phyloP scores from a whole-genome alignment of 129 eudicot genomes.

The Erigeron canadensis region DNA sequence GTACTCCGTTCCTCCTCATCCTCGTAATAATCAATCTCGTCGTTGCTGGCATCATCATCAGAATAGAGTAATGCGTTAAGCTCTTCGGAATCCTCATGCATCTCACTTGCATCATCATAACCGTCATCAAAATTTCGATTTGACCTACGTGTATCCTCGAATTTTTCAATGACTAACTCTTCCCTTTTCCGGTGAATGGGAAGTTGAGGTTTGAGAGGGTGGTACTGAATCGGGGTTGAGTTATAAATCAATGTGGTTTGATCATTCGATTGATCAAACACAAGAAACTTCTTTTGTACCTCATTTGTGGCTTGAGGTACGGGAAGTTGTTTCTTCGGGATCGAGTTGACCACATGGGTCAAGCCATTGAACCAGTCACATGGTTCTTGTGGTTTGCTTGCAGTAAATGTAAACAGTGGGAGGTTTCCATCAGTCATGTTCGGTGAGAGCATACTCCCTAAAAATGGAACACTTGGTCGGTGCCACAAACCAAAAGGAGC shows the following conservation, averaged over 20 bases:
- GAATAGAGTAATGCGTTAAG: conserved; percentile 74
- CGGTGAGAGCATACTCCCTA: conserved; percentile 38
- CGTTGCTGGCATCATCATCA: conserved; percentile 44
- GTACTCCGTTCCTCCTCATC: conserved; percentile 81
- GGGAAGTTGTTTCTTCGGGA: conserved; percentile 29
- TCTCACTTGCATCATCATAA: conserved; percentile 44
- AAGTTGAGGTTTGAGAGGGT: conserved; percentile 36
- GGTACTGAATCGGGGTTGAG: conserved; percentile 44
- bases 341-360: conserved; percentile 47
- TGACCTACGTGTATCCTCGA: background rate
- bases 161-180: conserved; percentile 16
- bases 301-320: conserved; percentile 16
- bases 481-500: conserved; percentile 36
- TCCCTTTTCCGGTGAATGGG: conserved; percentile 26
- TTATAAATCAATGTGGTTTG: conserved; percentile 66
- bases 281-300: conserved; percentile 63
- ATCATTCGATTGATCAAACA: conserved; percentile 82
- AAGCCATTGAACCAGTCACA: conserved; percentile 47
- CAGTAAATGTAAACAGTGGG: conserved; percentile 38
- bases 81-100: conserved; percentile 82
- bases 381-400: conserved; percentile 38
- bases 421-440: conserved; percentile 2
- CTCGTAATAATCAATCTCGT: conserved; percentile 38
- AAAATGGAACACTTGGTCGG: conserved; percentile 34
- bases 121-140: conserved; percentile 17